Base-by-base conservation (phyloP, 2,329 filamentous ascomycete species). In the Colletotrichum plurivorum region DNA sequence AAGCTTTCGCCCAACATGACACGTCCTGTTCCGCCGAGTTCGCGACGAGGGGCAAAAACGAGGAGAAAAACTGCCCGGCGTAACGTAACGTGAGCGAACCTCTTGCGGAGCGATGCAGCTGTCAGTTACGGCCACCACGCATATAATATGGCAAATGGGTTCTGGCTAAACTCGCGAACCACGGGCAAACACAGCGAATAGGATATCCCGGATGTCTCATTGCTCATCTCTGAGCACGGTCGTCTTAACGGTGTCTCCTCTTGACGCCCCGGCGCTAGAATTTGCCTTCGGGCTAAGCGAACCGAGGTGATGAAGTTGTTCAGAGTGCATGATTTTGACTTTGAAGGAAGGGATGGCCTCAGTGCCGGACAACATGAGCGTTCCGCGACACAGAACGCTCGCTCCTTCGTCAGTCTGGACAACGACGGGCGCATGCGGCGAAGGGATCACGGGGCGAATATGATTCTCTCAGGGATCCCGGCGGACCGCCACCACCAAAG, bases 61-160 rank as follows among this genome's bases (percentile, higher is more conserved):
- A 53, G 59, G 45, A 63, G 64, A 57, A 56, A 39, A 52, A 48
- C 58, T 63, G 58, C 58, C 36, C 16, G 53, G 52, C 58, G 52
- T 52, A 63, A 63, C 59, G 59, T 62, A 49, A 63, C 58, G 52
- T n/a, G 53, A 18, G 15, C 22, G 60, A 18, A n/a, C n/a, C 25
- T 41, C n/a, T 39, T 13, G 18, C 54, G 62, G 41, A 53, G 43
- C n/a, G 53, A 18, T 58, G 65, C 60, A 54, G 39, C 48, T 65
- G 53, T 60, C 55, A 56, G 43, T 45, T 43, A 39, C 20, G 41
- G 36, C 41, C n/a, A 52, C 36, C 13, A 43, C 25, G 20, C 53
- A 48, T 45, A 52, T 25, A 45, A 56, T 66, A 27, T 55, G 55
- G 59, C 52, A 53, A 45, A 63, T 52, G 22, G n/a, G 22, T 4